Base-by-base conservation (phyloP, 352 stramenopile genomes). In the Pythium insidiosum region DNA sequence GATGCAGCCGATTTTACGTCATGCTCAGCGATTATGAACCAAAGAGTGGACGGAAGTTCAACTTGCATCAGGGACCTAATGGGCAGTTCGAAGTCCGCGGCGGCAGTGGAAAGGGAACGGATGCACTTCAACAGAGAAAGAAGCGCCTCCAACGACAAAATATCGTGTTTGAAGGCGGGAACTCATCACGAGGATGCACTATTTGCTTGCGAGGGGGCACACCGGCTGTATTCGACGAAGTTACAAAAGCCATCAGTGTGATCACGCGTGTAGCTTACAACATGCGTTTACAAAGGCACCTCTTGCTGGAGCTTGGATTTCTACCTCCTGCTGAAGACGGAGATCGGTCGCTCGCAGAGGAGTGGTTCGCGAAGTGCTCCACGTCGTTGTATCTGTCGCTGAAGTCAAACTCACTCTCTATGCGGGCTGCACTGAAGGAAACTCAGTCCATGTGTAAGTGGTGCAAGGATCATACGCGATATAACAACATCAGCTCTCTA, bases 381-480 rank as follows among this genome's bases (percentile, higher is more conserved):
- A 85, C 63, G 18, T 94, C 81, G 23, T 52, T 94, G 38, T 91
- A 94, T 43, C 64, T 91, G 6, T 84, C 78, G 18, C 61, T 94
- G 22, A 89, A 90, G 58, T 89, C 80, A 26, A 88, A 94, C 33
- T 94, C 81, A 26, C 49, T 91, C 11, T 89, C 75, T 13, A 85
- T 89, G 72, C 78, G 81, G 31, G 81, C 81, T 9, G 73, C 76
- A 18, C 49, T 89, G 21, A 90, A 89, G 33, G 76, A 89, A 47
- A 81, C 77, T 1, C 81, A 89, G 40, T 59, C 67, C 1, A 84
- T 88, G 68, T 94, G 81, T 36, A 88, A 87, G 41, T 82, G 63
- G 63, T 94, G 81, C 67, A 91, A 91, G 46, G 74, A 73, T 22
- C 61, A 80, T 30, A 92, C 73, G n/a, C 56, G 68, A 4, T 87